Conservation (phyloP, 1,284 basidiomycete species). For the Psilocybe mexicana region DNA sequence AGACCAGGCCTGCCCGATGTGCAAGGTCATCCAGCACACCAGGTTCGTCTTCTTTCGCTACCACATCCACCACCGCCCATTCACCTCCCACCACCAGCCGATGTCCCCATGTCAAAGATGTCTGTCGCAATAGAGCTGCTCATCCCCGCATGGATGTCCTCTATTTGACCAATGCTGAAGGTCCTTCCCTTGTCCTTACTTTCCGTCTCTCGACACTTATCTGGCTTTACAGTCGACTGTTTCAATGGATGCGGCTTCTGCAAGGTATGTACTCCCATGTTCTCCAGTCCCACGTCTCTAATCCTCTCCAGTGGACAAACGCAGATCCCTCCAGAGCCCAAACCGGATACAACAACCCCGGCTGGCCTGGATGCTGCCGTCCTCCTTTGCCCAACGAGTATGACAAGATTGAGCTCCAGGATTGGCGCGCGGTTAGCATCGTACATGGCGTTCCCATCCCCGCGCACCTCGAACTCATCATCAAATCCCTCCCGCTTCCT, state of each 20-base stretch:
- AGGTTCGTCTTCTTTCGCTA: conserved; percentile 40
- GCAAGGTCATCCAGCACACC: conserved; percentile 70
- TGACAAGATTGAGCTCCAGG: conserved; percentile 64
- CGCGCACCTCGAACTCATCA: conserved; percentile 60
- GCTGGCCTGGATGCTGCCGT: conserved; percentile 84
- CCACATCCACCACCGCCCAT: no score
- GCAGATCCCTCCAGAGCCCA: conserved; percentile 53
- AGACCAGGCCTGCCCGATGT: conserved; percentile 78
- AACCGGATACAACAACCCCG: conserved; percentile 62
- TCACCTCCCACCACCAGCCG: conserved; percentile 28
- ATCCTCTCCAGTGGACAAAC: conserved; percentile 61
- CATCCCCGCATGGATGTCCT: conserved; percentile 76
- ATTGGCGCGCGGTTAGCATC: conserved; percentile 75
- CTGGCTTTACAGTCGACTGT: conserved; percentile 54
- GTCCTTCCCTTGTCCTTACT: conserved; percentile 37
- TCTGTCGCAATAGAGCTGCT: conserved; percentile 67
- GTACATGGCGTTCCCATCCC: conserved; percentile 73
- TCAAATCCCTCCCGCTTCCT: conserved; percentile 51
- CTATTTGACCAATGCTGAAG: conserved; percentile 81
- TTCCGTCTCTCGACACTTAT: conserved; percentile 5
- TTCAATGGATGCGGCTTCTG: conserved; percentile 86
- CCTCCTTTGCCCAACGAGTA: conserved; percentile 60
- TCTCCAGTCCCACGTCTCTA: conserved; percentile 20
- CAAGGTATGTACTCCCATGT: conserved; percentile 54
- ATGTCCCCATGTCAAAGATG: conserved; percentile 72